Percentiles rank a stretch among this genome's conserved stretches.
Conservation (phyloP, 2,329 filamentous ascomycete species). For the Penicillium sp. region DNA sequence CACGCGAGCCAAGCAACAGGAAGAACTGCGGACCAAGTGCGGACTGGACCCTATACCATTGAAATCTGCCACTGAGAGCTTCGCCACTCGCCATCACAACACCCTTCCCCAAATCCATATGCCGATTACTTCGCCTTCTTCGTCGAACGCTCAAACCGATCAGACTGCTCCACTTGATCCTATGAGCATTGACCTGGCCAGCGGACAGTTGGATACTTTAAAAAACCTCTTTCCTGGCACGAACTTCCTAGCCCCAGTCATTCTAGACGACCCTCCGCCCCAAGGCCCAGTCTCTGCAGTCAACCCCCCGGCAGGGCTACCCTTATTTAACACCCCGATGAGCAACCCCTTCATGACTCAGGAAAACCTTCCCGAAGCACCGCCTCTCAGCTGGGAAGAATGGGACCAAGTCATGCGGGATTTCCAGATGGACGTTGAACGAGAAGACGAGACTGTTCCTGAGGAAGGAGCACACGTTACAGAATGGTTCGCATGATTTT, state of each 20-base stretch:
- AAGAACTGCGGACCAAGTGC: slow-evolving; percentile 24
- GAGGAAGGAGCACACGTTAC: slow-evolving; percentile 23
- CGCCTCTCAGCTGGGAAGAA: slow-evolving; percentile 31
- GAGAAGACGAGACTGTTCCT: slow-evolving; percentile 15
- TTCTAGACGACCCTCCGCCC: slow-evolving; percentile 8
- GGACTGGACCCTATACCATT: slow-evolving; percentile 11
- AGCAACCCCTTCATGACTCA: slow-evolving; percentile 15
- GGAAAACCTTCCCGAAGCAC: slow-evolving; percentile 14
- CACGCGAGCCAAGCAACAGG: slow-evolving; percentile 49
- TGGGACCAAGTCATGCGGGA: slow-evolving; percentile 40
- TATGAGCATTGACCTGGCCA: slow-evolving; percentile 24
- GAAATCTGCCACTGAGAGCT: slow-evolving; percentile 1
- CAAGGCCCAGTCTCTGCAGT: slow-evolving; percentile 9
- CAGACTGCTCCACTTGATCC: slow-evolving; percentile 1
- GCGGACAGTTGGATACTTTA: slow-evolving; percentile 24
- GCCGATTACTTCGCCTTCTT: slow-evolving; percentile 4
- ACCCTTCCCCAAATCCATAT: slow-evolving; percentile 22
- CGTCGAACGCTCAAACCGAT: background rate
- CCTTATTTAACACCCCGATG: slow-evolving; percentile 9
- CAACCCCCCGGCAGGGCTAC: slow-evolving; percentile 8
- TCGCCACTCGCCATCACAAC: slow-evolving; percentile 8
- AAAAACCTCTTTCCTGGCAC: slow-evolving; percentile 29
- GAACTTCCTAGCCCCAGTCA: slow-evolving; percentile 22
- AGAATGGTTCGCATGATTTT: slow-evolving; percentile 29
- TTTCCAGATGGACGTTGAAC: slow-evolving; percentile 36